Evolutionary conservation across 805 yeast genomes (phyloP).

Genomic region (Kazachstania viticola): DNA sequence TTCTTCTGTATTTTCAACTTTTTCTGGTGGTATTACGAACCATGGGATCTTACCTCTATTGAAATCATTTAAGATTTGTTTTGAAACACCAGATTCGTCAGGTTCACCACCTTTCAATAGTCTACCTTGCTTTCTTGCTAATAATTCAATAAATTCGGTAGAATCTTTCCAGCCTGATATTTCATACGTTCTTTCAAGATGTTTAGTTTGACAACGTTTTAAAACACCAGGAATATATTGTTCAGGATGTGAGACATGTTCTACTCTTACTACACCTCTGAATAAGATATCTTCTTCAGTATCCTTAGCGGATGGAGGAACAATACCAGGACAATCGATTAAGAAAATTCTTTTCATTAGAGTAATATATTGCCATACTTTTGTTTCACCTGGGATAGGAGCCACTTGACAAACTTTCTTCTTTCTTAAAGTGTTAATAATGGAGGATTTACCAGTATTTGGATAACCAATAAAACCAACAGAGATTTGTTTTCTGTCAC

Average conservation of each 20-base stretch:
- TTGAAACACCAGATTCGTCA: slow-evolving; percentile 87
- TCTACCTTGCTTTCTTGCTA: slow-evolving; percentile 90
- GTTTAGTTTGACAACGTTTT: slow-evolving; percentile 75
- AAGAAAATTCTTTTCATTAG: slow-evolving; percentile 90
- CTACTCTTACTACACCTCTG: slow-evolving; percentile 98
- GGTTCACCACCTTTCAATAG: slow-evolving; percentile 96
- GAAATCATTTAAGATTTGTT: slow-evolving; percentile 83
- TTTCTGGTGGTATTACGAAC: slow-evolving; percentile 89
- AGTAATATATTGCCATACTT: slow-evolving; percentile 98
- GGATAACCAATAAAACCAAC: slow-evolving; percentile 98
- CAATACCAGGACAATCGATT: slow-evolving; percentile 98
- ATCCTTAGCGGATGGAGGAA: slow-evolving; percentile 87
- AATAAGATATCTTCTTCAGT: slow-evolving; percentile 83
- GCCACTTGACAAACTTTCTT: slow-evolving; percentile 97
- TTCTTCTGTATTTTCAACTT: slow-evolving; percentile 46
- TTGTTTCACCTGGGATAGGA: slow-evolving; percentile 97
- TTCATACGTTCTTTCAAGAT: slow-evolving; percentile 91
- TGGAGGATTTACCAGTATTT: slow-evolving; percentile 94
- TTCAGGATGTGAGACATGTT: slow-evolving; percentile 90
- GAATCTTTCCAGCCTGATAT: slow-evolving; percentile 77
- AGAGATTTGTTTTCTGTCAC: slow-evolving; percentile 90
- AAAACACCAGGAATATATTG: slow-evolving; percentile 85
- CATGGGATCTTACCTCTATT: slow-evolving; percentile 97
- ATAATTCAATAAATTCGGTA: slow-evolving; percentile 74
- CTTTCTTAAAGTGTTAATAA: slow-evolving; percentile 83